A percentile compares a stretch with the other conserved stretches of the same genome.
These are phyloP conservation scores for Penicillium expansum DNA, from an alignment of 2,329 filamentous ascomycete species.

Conservation along the genomic window DNA sequence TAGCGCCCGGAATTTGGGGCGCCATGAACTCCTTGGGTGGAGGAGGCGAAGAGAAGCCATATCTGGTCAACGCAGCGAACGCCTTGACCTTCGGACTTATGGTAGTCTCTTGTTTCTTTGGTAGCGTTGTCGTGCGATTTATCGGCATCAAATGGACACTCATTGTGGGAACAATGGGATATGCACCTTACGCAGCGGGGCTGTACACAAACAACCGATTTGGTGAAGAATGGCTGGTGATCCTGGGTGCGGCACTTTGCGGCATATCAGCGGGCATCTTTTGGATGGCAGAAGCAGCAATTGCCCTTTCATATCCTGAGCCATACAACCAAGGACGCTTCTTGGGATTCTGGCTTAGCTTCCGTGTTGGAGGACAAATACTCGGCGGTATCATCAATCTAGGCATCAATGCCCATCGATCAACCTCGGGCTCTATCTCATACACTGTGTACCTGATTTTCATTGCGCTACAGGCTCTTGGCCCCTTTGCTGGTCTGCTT, in stretches of 20 bases:
- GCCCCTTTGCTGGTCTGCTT: conserved; percentile 63
- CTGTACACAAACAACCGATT: conserved; percentile 71
- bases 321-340: conserved; percentile 64
- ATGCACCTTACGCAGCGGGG: conserved; percentile 68
- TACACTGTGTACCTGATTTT: conserved; percentile 69
- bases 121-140: conserved; percentile 61
- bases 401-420: conserved; percentile 59
- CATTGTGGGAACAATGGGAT: conserved; percentile 70
- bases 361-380: conserved; percentile 63
- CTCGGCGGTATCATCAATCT: conserved; percentile 70
- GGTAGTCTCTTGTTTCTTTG: conserved; percentile 68
- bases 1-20: conserved; percentile 69
- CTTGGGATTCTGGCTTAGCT: conserved; percentile 66
- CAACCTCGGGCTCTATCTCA: conserved; percentile 62
- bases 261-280: conserved; percentile 70
- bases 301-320: conserved; percentile 70
- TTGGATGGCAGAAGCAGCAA: conserved; percentile 73
- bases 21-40: conserved; percentile 72
- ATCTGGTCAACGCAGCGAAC: conserved; percentile 69
- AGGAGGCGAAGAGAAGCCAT: conserved; percentile 63
- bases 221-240: conserved; percentile 65
- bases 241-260: conserved; percentile 66
- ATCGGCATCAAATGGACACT: conserved; percentile 70
- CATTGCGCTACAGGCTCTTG: conserved; percentile 65
- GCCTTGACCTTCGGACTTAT: conserved; percentile 70